Evolutionary conservation across 768 basidiomycete genomes (phyloP).

Genomic region (Hericium alpestre): DNA sequence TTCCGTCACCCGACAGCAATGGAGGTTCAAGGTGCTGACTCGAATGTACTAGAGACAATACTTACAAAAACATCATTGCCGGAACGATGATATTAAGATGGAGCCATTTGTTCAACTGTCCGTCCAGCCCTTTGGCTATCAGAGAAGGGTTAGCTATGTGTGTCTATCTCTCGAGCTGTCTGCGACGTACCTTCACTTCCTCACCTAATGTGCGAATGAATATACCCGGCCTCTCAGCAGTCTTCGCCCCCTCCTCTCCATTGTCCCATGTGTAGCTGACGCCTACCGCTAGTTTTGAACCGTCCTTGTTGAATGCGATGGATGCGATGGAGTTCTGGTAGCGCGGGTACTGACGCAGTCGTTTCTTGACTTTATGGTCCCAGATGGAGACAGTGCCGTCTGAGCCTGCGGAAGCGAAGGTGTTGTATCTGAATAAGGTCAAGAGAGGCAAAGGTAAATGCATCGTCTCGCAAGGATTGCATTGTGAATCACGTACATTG

Average conservation of each 20-base stretch:
- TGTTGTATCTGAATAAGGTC: slow-evolving; percentile 57
- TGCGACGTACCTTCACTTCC: slow-evolving; percentile 56
- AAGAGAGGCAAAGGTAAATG: background rate
- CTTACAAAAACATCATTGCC: no score
- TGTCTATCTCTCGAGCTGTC: background rate
- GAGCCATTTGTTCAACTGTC: background rate
- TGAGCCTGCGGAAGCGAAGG: slow-evolving; percentile 91
- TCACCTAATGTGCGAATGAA: slow-evolving; percentile 59
- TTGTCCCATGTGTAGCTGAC: slow-evolving; percentile 88
- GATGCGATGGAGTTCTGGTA: slow-evolving; percentile 67
- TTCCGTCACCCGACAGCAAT: no score
- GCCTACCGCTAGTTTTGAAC: slow-evolving; percentile 72
- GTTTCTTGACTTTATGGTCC: slow-evolving; percentile 96
- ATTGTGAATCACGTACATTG: slow-evolving; percentile 37
- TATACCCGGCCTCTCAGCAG: slow-evolving; percentile 50
- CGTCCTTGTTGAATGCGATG: slow-evolving; percentile 76
- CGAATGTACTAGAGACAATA: no score
- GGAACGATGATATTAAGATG: no score
- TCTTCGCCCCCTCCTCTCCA: slow-evolving; percentile 62
- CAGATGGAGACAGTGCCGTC: slow-evolving; percentile 92
- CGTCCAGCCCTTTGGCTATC: slow-evolving; percentile 22
- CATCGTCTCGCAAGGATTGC: no score
- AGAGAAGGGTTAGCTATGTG: background rate
- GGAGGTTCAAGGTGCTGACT: no score
- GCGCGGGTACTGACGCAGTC: slow-evolving; percentile 82